A percentile compares a stretch with the other conserved stretches of the same genome.
Evolutionary conservation across 768 basidiomycete genomes (phyloP).

Genomic region (Lactifluus echinatus): DNA sequence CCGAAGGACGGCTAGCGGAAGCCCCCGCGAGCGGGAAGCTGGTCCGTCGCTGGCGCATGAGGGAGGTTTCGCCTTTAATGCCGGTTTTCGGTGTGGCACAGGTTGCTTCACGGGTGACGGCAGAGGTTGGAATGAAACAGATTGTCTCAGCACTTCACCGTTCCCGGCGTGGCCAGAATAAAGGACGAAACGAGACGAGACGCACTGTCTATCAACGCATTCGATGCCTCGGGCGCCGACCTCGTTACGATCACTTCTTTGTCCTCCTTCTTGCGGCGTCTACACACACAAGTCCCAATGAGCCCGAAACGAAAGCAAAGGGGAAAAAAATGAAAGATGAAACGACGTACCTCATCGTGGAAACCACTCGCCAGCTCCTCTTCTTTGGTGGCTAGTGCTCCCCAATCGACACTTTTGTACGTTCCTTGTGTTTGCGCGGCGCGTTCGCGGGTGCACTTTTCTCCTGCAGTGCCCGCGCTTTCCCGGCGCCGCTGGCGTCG

Average conservation of each 20-base stretch:
- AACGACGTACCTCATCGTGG: neutral
- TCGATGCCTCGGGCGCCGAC: neutral
- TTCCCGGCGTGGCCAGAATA: neutral
- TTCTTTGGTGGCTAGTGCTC: neutral
- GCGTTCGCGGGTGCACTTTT: neutral
- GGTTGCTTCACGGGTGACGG: neutral
- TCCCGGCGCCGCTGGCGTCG: neutral
- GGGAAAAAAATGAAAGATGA: neutral
- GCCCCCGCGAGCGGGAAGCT: neutral
- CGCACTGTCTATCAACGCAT: neutral
- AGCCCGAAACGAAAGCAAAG: neutral
- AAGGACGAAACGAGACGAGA: no score
- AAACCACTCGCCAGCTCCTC: neutral
- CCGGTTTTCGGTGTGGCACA: neutral
- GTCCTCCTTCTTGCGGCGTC: conserved; percentile 4
- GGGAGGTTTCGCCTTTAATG: neutral
- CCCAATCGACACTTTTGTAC: neutral
- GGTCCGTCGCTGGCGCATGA: neutral
- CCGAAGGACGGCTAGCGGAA: conserved; percentile 1
- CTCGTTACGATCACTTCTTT: neutral
- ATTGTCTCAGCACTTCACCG: no score
- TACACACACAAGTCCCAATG: neutral
- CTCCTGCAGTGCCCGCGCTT: neutral
- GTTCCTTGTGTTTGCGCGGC: conserved; percentile 2
- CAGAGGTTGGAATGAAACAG: neutral